Base-by-base conservation (phyloP, 2,329 filamentous ascomycete species). In the Colletotrichum limetticola region DNA sequence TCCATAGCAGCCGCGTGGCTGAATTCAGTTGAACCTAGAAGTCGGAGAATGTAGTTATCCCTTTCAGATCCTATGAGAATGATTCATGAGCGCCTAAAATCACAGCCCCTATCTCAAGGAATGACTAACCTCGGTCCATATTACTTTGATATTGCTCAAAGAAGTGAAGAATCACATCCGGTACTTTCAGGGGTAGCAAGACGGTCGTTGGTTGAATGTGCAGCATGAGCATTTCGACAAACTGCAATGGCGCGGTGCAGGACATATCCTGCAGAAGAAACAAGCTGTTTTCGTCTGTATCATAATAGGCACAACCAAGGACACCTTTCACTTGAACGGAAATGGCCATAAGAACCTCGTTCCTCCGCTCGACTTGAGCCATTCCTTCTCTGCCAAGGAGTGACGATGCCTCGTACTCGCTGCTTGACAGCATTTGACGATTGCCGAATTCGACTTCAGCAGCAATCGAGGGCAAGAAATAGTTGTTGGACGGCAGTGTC, bases 231-330 rank as follows among this genome's bases (percentile, higher is more conserved):
- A 91, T 86, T 19, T 89, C 86, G 11, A 94, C 87, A 22, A 73
- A 11, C 16, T 70, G 61, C 19, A 52, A 22, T 37, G 59, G 22
- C 14, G 66, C 66, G 9, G 32, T 55, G 30, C 24, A 57, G n/a
- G 56, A 22, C 35, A 63, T 49, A 76, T 98, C 95, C 79, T 96
- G 91, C 79, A 97, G 91, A 56, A 98, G 86, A 71, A 90, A 92
- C 4, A 98, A 82, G 46, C 87, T 90, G 77, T 94, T 91, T 52
- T 95, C 90, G 30, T 87, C 84, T 6, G 92, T 91, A 59, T 92
- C 85, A 79, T 96, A 98, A 79, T 96, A 97, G 58, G 94, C 92
- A 80, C 95, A 98, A 0, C 96, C 96, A 22, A 98, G 86, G 0
- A 88, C 91, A 1, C 89, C 91, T 35, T 90, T 88, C n/a, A 91